A percentile compares a stretch with the other conserved stretches of the same genome.
Evolutionary conservation across 768 basidiomycete genomes (phyloP).

Genomic region (Naematelia aurantialba): DNA sequence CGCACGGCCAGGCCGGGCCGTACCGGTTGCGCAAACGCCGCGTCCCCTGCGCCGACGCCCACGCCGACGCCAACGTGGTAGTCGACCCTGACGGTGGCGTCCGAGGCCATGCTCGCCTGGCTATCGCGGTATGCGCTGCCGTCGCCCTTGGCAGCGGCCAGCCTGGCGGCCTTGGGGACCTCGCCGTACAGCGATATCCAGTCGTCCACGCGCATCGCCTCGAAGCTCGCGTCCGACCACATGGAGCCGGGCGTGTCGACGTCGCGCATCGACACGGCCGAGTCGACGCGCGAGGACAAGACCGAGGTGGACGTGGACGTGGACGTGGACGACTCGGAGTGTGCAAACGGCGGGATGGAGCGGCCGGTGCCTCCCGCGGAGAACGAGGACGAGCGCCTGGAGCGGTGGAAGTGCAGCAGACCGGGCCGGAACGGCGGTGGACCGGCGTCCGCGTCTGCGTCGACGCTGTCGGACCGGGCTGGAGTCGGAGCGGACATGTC

Average conservation of each 20-base stretch:
- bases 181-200: slow-evolving; percentile 26
- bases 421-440: slow-evolving; percentile 24
- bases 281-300: too few relatives aligned
- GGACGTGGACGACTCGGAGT: slow-evolving; percentile 5
- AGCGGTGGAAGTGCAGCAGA: slow-evolving; percentile 30
- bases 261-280: too few relatives aligned
- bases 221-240: slow-evolving; percentile 31
- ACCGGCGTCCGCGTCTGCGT: not conserved
- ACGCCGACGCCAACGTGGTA: slow-evolving; percentile 10
- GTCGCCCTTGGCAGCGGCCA: not conserved
- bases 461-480: not conserved
- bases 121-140: too few relatives aligned
- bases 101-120: not conserved
- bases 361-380: not conserved
- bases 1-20: slow-evolving; percentile 7
- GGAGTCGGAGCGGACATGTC: slow-evolving; percentile 7
- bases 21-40: slow-evolving; percentile 2
- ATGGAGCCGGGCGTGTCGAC: slow-evolving; percentile 14
- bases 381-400: slow-evolving; percentile 6
- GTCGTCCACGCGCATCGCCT: slow-evolving; percentile 24
- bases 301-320: slow-evolving; percentile 3
- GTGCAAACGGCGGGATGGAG: not conserved
- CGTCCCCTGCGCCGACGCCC: too few relatives aligned
- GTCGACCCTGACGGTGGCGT: slow-evolving; percentile 2
- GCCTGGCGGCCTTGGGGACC: not conserved